These are phyloP conservation scores for Platanus orientalis DNA, from an alignment of 164 flowering plant genomes.

Conservation along the genomic window DNA sequence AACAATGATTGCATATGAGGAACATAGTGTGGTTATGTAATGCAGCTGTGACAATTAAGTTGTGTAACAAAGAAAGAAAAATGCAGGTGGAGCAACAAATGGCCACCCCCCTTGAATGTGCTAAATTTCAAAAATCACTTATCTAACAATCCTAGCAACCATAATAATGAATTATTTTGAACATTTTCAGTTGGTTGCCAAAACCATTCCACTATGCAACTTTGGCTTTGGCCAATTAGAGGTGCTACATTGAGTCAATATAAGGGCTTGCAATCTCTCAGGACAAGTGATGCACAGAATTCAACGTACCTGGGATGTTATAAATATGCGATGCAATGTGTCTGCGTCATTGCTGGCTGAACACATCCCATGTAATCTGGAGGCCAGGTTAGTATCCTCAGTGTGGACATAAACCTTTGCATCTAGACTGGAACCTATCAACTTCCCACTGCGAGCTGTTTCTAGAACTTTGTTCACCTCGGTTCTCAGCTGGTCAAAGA, in stretches of 20 bases:
- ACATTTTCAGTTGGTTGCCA: no score
- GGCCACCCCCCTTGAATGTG: no score
- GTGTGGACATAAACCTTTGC: slow-evolving; percentile 78
- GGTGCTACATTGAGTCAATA: background rate
- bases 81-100: no score
- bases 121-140: no score
- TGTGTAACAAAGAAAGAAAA: no score
- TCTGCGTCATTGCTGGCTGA: slow-evolving; percentile 67
- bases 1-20: no score
- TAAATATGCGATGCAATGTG: slow-evolving; percentile 70
- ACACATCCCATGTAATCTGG: slow-evolving; percentile 54
- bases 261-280: background rate
- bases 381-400: slow-evolving; percentile 41
- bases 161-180: no score
- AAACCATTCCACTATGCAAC: no score
- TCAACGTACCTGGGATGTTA: slow-evolving; percentile 81
- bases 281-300: background rate
- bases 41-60: no score
- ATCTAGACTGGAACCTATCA: slow-evolving; percentile 92
- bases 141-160: no score
- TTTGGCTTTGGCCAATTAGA: background rate
- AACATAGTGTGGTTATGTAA: no score
- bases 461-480: slow-evolving; percentile 92
- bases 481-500: slow-evolving; percentile 65
- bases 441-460: slow-evolving; percentile 67